Conservation (phyloP, 768 basidiomycete genomes). For the Chalciporus pseudorubinellus region DNA sequence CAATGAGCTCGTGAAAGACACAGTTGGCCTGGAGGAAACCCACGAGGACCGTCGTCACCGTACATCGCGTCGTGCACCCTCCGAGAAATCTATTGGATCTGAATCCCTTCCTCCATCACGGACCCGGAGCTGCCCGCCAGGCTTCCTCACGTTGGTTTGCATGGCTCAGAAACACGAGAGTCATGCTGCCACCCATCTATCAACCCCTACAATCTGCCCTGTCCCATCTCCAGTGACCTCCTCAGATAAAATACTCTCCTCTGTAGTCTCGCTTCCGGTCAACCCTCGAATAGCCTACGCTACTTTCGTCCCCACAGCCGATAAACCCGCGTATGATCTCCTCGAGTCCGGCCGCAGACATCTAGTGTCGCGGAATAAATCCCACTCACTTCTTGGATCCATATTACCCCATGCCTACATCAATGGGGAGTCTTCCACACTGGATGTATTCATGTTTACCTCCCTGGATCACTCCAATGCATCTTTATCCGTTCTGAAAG, state of each 20-base stretch:
- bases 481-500: constrained; percentile 33
- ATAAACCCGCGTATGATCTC: constrained; percentile 33
- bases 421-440: constrained; percentile 38
- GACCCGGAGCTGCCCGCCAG: background rate
- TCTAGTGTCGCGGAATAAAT: constrained; percentile 40
- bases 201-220: constrained; percentile 14
- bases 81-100: background rate
- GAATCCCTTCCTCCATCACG: background rate
- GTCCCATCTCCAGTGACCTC: constrained; percentile 33
- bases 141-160: constrained; percentile 7
- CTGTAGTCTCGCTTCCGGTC: constrained; percentile 44
- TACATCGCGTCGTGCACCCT: background rate
- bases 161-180: constrained; percentile 31
- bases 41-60: constrained; percentile 4
- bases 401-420: constrained; percentile 52
- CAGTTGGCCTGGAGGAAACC: constrained; percentile 4
- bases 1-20: constrained; percentile 28
- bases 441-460: constrained; percentile 60
- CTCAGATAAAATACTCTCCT: constrained; percentile 44
- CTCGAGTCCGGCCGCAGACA: constrained; percentile 57
- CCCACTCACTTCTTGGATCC: constrained; percentile 44
- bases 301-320: constrained; percentile 38
- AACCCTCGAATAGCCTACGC: constrained; percentile 45
- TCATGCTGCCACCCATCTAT: constrained; percentile 14
- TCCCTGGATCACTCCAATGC: constrained; percentile 32